Base-by-base conservation (phyloP, 108 stramenopile species). In the Thalassiosira profunda region DNA sequence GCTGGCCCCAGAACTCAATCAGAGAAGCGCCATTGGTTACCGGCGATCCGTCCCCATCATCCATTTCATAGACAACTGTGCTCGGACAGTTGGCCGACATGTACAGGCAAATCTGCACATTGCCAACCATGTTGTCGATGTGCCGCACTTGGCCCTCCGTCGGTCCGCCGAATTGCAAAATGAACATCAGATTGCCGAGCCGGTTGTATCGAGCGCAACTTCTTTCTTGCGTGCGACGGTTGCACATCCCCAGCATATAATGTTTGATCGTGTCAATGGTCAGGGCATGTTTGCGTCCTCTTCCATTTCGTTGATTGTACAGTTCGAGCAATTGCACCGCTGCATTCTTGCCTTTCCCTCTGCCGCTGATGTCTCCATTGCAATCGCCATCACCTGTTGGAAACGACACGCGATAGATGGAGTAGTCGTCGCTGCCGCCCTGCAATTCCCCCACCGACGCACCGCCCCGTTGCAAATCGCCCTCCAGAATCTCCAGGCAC, bases 161-260 rank as follows among this genome's bases (percentile, higher is more conserved):
- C 0, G 75, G 78, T 2, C 70, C 71, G 17, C 87, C 87, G 49
- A 84, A 76, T 21, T 77, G 58, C 11, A 89, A 38, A 54, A 89
- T 84, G 31, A 81, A 80, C 85, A 89, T 89, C 37, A 86, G 77
- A 70, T 89, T 89, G 18, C 74, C 83, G 1, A 89, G 70, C 17
- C 68, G 43, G 29, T 20, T 48, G 48, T 73, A 84, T 23, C 51
- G 30, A 9, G 54, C 48, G 15, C 42, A 41, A 24, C 9, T 24
- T 46, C 61, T 15, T 17, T 70, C 60, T 34, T 54, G 53, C 10
- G 53, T 74, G 10, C 75, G 44, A 14, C 77, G 42, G 35, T 82
- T 47, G 28, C 85, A 86, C 84, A 86, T 86, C 2, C 52, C 56
- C 5, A 89, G 68, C 83, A 89, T 83, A 53, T 85, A 82, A 31